phyloP scores from a whole-genome alignment of 352 stramenopile species.

The Pythium sukuiense region DNA sequence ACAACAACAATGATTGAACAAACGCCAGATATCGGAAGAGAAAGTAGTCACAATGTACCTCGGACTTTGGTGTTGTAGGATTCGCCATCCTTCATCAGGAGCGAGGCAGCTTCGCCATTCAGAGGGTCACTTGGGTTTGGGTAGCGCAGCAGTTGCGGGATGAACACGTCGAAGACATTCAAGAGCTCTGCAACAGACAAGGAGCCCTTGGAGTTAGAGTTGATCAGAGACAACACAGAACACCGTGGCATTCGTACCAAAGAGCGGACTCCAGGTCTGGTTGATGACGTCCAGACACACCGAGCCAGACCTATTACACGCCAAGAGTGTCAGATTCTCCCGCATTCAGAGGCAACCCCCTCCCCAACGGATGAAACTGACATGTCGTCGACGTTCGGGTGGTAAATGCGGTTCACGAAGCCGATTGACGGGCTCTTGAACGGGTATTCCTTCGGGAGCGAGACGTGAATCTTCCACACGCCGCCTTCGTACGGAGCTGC shows the following conservation, averaged over 20 bases:
- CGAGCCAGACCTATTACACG: constrained; percentile 72
- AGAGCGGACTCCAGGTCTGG: constrained; percentile 94
- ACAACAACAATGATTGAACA: neutral
- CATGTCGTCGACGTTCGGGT: constrained; percentile 94
- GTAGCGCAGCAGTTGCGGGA: constrained; percentile 92
- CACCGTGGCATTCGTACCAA: constrained; percentile 52
- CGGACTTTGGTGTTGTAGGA: constrained; percentile 89
- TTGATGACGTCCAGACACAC: constrained; percentile 95
- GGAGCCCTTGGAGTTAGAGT: neutral
- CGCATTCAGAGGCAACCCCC: too few species aligned
- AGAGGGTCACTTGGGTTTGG: constrained; percentile 92
- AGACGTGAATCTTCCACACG: constrained; percentile 93
- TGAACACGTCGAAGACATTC: constrained; percentile 94
- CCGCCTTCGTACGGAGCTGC: constrained; percentile 90
- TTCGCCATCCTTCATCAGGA: constrained; percentile 89
- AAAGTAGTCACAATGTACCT: constrained; percentile 38
- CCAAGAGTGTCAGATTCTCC: constrained; percentile 6
- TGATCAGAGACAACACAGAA: neutral
- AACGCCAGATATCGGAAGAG: neutral
- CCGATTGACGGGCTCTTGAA: constrained; percentile 94
- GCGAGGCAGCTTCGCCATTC: constrained; percentile 87
- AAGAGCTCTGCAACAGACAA: constrained; percentile 67
- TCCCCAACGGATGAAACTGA: constrained; percentile 26
- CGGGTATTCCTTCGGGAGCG: constrained; percentile 90
- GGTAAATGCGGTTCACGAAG: constrained; percentile 93